phyloP scores from a whole-genome alignment of 805 yeast species.

The Saccharomycopsis guyanensis region DNA sequence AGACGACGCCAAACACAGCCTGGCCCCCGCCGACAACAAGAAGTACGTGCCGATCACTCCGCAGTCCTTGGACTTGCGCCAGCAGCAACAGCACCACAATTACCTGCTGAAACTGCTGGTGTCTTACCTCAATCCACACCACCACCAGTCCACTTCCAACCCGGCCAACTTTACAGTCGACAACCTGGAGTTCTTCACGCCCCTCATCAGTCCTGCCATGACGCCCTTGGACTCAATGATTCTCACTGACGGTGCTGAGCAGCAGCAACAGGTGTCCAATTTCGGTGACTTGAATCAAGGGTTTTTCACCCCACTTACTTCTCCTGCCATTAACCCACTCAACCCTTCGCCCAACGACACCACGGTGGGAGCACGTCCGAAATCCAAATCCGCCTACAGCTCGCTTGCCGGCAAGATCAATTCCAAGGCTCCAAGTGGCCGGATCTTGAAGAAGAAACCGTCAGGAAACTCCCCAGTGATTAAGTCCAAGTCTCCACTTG shows the following conservation, averaged over 20 bases:
- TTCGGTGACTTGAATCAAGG: slow-evolving; percentile 36
- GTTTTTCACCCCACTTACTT: slow-evolving; percentile 67
- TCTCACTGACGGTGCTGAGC: slow-evolving; percentile 1
- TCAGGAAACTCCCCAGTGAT: slow-evolving; percentile 16
- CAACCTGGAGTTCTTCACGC: slow-evolving; percentile 46
- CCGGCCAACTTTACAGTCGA: background rate
- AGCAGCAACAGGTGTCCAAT: background rate
- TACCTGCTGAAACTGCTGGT: background rate
- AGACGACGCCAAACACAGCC: background rate
- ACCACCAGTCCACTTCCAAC: background rate
- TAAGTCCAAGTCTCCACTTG: slow-evolving; percentile 11
- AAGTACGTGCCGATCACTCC: background rate
- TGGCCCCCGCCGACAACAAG: background rate
- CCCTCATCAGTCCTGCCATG: slow-evolving; percentile 69
- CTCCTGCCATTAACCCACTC: slow-evolving; percentile 65
- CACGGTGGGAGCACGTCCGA: background rate
- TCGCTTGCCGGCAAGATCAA: background rate
- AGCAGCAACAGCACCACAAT: background rate
- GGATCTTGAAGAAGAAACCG: slow-evolving; percentile 11
- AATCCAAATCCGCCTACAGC: background rate
- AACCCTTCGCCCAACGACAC: background rate
- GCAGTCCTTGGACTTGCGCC: background rate
- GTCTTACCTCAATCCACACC: background rate
- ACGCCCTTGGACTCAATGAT: slow-evolving; percentile 44
- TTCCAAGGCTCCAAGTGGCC: slow-evolving; percentile 5